Percentiles rank a stretch among this genome's conserved stretches.
These are phyloP conservation scores for Coemansia sp. DNA, from an alignment of 192 early-diverging fungal genomes.

Conservation along the genomic window DNA sequence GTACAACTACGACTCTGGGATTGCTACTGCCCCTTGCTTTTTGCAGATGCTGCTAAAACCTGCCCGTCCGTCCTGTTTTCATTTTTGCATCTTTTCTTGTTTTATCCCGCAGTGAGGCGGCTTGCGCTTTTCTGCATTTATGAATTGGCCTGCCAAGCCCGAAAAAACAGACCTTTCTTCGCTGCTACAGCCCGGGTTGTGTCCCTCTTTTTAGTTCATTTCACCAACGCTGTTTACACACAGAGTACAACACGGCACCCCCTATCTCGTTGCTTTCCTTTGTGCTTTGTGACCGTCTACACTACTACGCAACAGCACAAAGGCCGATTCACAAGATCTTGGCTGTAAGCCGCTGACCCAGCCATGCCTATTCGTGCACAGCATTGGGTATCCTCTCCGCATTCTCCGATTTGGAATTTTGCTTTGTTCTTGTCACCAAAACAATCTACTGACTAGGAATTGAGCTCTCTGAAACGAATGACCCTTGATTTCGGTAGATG, in stretches of 20 bases:
- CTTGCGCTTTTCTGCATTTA: slow-evolving; percentile 5
- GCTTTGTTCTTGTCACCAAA: not conserved
- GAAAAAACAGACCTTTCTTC: not conserved
- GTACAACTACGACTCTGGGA: not conserved
- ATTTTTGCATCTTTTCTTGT: slow-evolving; percentile 5
- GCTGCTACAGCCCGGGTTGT: not conserved
- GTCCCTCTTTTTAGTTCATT: slow-evolving; percentile 11
- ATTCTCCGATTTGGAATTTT: slow-evolving; percentile 4
- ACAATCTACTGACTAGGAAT: not conserved
- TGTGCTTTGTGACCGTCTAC: not conserved
- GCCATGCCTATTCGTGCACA: not conserved
- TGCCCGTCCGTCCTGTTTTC: slow-evolving; percentile 2
- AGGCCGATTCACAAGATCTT: slow-evolving; percentile 1
- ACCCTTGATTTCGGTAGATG: slow-evolving; percentile 8
- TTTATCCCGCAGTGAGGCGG: slow-evolving; percentile 3
- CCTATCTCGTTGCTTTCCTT: not conserved
- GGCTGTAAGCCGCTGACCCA: slow-evolving; percentile 1
- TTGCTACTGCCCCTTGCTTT: slow-evolving; percentile 5
- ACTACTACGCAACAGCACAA: not conserved
- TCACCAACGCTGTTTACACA: not conserved
- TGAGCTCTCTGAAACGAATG: slow-evolving; percentile 5
- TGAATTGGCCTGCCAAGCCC: slow-evolving; percentile 10
- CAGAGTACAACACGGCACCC: slow-evolving; percentile 1
- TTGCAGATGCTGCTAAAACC: too few species aligned
- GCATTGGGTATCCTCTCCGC: slow-evolving; percentile 3